Evolutionary conservation across 768 basidiomycete genomes (phyloP).

Genomic region (Pulveroboletus sp.): DNA sequence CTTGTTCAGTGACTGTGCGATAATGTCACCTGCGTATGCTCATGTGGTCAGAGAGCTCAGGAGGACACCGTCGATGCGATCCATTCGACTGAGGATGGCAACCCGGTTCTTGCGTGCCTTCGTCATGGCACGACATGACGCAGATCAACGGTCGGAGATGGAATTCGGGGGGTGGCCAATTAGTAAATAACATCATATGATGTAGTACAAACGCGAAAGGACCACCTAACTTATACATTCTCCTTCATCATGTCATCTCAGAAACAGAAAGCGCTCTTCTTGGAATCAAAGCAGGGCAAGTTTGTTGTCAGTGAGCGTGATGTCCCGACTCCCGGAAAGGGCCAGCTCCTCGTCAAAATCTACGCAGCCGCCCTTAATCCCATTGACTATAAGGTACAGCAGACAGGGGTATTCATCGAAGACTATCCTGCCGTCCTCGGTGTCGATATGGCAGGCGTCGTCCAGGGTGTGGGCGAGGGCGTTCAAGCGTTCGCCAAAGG

Average conservation of each 20-base stretch:
- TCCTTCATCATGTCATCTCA: slow-evolving; percentile 17
- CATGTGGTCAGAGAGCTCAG: slow-evolving; percentile 24
- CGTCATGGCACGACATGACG: slow-evolving; percentile 28
- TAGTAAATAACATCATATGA: slow-evolving; percentile 23
- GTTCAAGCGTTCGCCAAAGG: slow-evolving; percentile 34
- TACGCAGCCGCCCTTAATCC: slow-evolving; percentile 43
- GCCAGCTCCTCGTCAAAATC: slow-evolving; percentile 41
- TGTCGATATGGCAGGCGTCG: slow-evolving; percentile 34
- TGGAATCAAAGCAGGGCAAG: slow-evolving; percentile 24
- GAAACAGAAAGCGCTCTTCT: slow-evolving; percentile 28
- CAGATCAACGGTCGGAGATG: slow-evolving; percentile 23
- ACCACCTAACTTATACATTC: slow-evolving; percentile 13
- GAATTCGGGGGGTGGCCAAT: slow-evolving; percentile 30
- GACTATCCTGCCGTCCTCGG: slow-evolving; percentile 36
- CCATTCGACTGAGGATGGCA: slow-evolving; percentile 28
- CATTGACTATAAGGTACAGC: slow-evolving; percentile 37
- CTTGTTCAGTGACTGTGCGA: slow-evolving; percentile 20
- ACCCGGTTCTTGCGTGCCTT: slow-evolving; percentile 29
- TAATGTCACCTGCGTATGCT: slow-evolving; percentile 13
- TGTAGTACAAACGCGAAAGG: slow-evolving; percentile 11
- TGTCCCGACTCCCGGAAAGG: slow-evolving; percentile 33
- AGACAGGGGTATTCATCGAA: slow-evolving; percentile 28
- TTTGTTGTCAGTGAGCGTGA: slow-evolving; percentile 26
- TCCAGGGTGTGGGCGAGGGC: slow-evolving; percentile 36
- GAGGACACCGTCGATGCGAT: slow-evolving; percentile 30